Conservation (phyloP, 2,329 filamentous ascomycete genomes). For the Fusarium sp. region DNA sequence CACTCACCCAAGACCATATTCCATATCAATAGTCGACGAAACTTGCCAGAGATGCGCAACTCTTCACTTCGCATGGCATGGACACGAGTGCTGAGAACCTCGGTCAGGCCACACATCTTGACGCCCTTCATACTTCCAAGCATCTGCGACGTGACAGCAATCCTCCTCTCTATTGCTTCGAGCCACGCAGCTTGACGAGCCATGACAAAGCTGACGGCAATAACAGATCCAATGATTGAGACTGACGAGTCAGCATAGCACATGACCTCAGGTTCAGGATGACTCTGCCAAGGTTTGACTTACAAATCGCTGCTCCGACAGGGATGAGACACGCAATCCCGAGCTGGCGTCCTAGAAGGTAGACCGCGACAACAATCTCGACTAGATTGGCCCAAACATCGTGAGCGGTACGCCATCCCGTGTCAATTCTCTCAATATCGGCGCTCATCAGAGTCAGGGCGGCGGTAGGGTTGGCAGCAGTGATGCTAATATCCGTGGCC, state of each 20-base stretch:
- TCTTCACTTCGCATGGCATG: constrained; percentile 28
- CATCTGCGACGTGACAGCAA: constrained; percentile 48
- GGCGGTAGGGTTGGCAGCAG: constrained; percentile 52
- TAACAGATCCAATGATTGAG: constrained; percentile 43
- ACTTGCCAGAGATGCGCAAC: constrained; percentile 26
- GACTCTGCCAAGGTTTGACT: neutral
- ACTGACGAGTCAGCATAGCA: constrained; percentile 8
- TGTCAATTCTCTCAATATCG: constrained; percentile 58
- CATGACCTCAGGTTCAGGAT: no score
- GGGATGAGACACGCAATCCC: constrained; percentile 32
- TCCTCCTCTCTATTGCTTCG: constrained; percentile 49
- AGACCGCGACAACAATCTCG: constrained; percentile 60
- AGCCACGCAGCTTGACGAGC: constrained; percentile 46
- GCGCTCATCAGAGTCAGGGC: constrained; percentile 61
- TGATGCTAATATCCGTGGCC: constrained; percentile 47
- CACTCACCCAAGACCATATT: constrained; percentile 38
- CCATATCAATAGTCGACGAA: constrained; percentile 36
- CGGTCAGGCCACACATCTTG: constrained; percentile 51
- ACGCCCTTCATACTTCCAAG: constrained; percentile 50
- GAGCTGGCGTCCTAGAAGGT: constrained; percentile 58
- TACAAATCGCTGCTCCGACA: constrained; percentile 34
- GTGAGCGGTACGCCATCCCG: constrained; percentile 55
- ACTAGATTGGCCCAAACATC: constrained; percentile 58
- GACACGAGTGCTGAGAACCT: constrained; percentile 27
- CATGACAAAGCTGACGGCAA: constrained; percentile 47